Evolutionary conservation across 108 stramenopile species (phyloP), one percentile per base, ranked within the genome.

Genomic region (Chaetoceros tenuissimus): DNA sequence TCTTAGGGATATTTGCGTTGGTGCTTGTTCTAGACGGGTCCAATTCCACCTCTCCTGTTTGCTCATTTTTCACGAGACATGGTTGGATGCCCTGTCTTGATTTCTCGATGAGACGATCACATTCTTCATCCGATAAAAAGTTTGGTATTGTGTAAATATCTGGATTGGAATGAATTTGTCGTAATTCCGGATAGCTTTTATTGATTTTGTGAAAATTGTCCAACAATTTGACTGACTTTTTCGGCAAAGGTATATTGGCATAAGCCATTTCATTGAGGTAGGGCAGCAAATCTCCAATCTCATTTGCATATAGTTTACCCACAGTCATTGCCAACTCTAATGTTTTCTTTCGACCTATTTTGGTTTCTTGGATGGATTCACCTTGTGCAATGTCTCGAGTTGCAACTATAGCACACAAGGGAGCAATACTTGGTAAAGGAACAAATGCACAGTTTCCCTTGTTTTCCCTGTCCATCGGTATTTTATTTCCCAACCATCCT

Each of bases 21-120:
- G 62, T 66, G 47, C 66, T 74, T 19, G 80, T 81, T 55, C 80
- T 53, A 10, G 55, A 51, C 3, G 48, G 53, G 48, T 81, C 80
- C 19, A 44, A 50, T 26, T 71, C 69, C 3, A 75, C 72, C 18
- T 2, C 46, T 17, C 72, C 74, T 18, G 72, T 76, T 13, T 21
- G n/a, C 31, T 24, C 58, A 46, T 62, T 73, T 64, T 45, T 72
- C 72, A 40, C 34, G 34, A 40, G 34, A 40, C 34, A 40, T 5
- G 34, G 8, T 13, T 40, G 34, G 8, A 40, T 40, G 13, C 34
- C 5, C 34, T 10, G 34, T 10, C 34, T 40, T 13, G 5, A 40
- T 46, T 76, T 80, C 29, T 18, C 53, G 53, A 76, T 66, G 28
- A 79, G 24, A 2, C 74, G 56, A 31, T 75, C 72, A 44, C 78